Evolutionary conservation across 257 asterid species (phyloP).

Genomic region (Eucommia ulmoides): DNA sequence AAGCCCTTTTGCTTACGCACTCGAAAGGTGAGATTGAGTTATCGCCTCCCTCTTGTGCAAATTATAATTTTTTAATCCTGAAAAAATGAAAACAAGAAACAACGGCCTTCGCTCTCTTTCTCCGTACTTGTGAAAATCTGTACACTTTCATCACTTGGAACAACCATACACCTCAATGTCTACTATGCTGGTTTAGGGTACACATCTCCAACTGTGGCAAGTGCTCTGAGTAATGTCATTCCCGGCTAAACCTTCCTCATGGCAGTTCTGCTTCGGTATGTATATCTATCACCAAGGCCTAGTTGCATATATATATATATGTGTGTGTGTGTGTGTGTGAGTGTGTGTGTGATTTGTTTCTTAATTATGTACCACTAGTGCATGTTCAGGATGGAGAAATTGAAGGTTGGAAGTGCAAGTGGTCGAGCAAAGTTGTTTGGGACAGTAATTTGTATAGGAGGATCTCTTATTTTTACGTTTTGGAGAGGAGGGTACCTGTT

Average conservation of each 20-base stretch:
- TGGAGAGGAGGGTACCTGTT: constrained; percentile 14
- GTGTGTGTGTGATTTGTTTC: not conserved
- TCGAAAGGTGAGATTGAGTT: constrained; percentile 7
- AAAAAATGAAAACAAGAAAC: not conserved
- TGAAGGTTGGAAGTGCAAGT: constrained; percentile 3
- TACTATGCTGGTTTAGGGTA: constrained; percentile 11
- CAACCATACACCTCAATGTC: constrained; percentile 11
- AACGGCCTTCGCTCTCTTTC: constrained; percentile 6
- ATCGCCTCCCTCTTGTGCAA: not conserved
- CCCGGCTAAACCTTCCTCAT: constrained; percentile 8
- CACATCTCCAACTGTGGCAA: constrained; percentile 16
- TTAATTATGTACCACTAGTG: too few relatives aligned
- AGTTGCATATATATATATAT: not conserved
- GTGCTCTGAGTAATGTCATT: constrained; percentile 13
- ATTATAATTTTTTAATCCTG: not conserved
- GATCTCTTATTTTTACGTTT: constrained; percentile 14
- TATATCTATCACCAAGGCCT: not conserved
- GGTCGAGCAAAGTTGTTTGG: constrained; percentile 16
- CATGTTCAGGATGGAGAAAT: constrained; percentile 13
- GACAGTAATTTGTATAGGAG: constrained; percentile 8
- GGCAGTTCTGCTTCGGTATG: constrained; percentile 1
- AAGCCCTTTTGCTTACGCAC: constrained; percentile 13
- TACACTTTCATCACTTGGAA: constrained; percentile 9
- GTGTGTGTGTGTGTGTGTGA: not conserved
- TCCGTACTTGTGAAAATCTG: constrained; percentile 6